Evolutionary conservation across 148 eudicot genomes (phyloP).

Genomic region (Amaranthus hypochondriacus): DNA sequence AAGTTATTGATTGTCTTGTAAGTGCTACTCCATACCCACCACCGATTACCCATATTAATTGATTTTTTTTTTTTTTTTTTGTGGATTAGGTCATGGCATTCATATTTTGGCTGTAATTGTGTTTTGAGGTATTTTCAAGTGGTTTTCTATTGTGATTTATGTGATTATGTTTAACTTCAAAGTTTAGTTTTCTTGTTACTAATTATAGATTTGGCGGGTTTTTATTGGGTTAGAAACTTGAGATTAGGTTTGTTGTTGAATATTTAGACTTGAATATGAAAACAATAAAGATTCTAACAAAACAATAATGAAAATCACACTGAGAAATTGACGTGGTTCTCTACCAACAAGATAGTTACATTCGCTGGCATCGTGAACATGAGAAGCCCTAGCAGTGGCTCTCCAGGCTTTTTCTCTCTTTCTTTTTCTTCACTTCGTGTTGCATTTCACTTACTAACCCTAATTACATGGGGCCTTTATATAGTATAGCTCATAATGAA

Average conservation of each 20-base stretch:
- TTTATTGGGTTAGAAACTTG: not conserved
- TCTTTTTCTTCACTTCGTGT: too few species aligned
- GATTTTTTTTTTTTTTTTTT: not conserved
- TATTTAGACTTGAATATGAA: not conserved
- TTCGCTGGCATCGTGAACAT: too few species aligned
- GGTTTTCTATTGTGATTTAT: not conserved
- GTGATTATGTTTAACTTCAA: not conserved
- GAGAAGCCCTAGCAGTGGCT: too few species aligned
- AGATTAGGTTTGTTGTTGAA: not conserved
- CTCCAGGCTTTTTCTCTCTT: too few species aligned
- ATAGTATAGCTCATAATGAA: too few species aligned
- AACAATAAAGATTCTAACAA: too few species aligned
- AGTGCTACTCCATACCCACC: not conserved
- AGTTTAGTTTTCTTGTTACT: not conserved
- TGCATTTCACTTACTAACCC: too few species aligned
- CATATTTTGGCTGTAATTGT: not conserved
- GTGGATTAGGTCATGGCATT: not conserved
- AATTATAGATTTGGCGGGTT: not conserved
- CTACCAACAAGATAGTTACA: too few species aligned
- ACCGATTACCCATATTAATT: too few species aligned
- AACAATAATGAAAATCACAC: too few species aligned
- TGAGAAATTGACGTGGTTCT: too few species aligned
- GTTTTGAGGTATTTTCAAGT: not conserved
- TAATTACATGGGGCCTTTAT: too few species aligned
- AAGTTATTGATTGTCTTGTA: conserved; percentile 45